These are phyloP conservation scores for Albugo candida DNA, from an alignment of 352 stramenopile genomes.

Conservation along the genomic window DNA sequence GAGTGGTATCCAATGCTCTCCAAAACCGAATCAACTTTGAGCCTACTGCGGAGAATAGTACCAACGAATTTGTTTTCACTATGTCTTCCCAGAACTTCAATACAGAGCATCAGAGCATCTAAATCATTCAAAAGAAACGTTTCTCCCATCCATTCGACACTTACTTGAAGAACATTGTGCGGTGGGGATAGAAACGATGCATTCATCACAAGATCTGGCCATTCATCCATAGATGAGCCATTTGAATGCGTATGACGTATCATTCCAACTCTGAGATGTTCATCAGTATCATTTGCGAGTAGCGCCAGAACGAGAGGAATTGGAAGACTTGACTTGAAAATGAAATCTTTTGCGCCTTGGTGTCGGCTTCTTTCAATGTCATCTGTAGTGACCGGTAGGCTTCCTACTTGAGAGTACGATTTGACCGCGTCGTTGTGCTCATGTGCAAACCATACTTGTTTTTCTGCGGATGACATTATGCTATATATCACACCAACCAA, in stretches of 20 bases:
- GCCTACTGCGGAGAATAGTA: slow-evolving; percentile 28
- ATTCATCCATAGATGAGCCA: slow-evolving; percentile 11
- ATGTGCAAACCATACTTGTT: slow-evolving; percentile 15
- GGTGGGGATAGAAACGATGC: slow-evolving; percentile 23
- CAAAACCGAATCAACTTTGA: slow-evolving; percentile 10
- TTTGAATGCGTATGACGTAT: no score
- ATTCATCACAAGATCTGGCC: slow-evolving; percentile 43
- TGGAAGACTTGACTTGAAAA: slow-evolving; percentile 26
- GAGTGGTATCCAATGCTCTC: no score
- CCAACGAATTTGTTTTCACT: slow-evolving; percentile 35
- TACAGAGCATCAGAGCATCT: slow-evolving; percentile 40
- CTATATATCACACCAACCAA: slow-evolving; percentile 18
- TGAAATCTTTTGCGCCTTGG: slow-evolving; percentile 3
- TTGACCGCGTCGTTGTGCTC: slow-evolving; percentile 3
- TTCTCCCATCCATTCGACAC: slow-evolving; percentile 29
- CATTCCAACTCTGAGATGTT: slow-evolving; percentile 5
- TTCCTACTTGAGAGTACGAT: slow-evolving; percentile 2
- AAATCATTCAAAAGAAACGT: slow-evolving; percentile 29
- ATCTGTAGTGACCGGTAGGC: not conserved
- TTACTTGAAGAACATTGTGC: slow-evolving; percentile 25
- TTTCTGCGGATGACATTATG: not conserved
- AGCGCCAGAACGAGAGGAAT: slow-evolving; percentile 32
- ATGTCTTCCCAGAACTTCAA: slow-evolving; percentile 34
- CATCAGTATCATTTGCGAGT: slow-evolving; percentile 43
- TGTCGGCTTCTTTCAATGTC: not conserved